phyloP scores from a whole-genome alignment of 2,329 filamentous ascomycete species.

The Talaromyces sp. region DNA sequence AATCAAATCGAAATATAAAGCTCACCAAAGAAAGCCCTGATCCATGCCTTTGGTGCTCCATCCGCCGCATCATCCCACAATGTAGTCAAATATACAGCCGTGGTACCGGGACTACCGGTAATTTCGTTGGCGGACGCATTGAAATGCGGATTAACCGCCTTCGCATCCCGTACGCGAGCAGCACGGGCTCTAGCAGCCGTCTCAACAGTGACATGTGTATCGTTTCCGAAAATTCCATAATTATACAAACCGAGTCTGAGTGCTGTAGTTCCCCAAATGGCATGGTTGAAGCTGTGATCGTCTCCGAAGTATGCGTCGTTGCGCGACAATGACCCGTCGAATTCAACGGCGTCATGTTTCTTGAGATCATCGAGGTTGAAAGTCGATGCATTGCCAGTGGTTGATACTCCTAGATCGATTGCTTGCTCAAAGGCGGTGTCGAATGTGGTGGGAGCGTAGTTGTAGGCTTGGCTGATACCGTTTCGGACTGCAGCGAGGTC shows the following conservation, averaged over 20 bases:
- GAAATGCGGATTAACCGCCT: constrained; percentile 9
- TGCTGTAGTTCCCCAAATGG: constrained; percentile 7
- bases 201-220: constrained; percentile 11
- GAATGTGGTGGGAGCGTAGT: constrained; percentile 8
- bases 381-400: constrained; percentile 15
- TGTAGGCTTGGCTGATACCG: constrained; percentile 10
- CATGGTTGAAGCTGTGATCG: constrained; percentile 15
- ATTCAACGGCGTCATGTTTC: constrained; percentile 36
- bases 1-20: not conserved
- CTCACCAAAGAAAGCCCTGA: constrained; percentile 15
- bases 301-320: constrained; percentile 34
- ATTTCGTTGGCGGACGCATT: constrained; percentile 13
- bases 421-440: constrained; percentile 11
- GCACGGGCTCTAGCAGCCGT: constrained; percentile 14
- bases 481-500: constrained; percentile 5
- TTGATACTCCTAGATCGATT: constrained; percentile 5
- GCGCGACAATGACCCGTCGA: constrained; percentile 35
- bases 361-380: constrained; percentile 26
- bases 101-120: constrained; percentile 9
- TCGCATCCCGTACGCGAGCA: constrained; percentile 11
- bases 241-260: constrained; percentile 9
- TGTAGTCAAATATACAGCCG: constrained; percentile 9
- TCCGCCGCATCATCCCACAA: constrained; percentile 13
- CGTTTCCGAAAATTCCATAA: not conserved
- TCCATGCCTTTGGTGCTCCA: constrained; percentile 10